Evolutionary conservation across 495 filamentous ascomycete species (phyloP), one percentile per base, ranked within the genome.

Genomic region (Tetracladium marchalianum): DNA sequence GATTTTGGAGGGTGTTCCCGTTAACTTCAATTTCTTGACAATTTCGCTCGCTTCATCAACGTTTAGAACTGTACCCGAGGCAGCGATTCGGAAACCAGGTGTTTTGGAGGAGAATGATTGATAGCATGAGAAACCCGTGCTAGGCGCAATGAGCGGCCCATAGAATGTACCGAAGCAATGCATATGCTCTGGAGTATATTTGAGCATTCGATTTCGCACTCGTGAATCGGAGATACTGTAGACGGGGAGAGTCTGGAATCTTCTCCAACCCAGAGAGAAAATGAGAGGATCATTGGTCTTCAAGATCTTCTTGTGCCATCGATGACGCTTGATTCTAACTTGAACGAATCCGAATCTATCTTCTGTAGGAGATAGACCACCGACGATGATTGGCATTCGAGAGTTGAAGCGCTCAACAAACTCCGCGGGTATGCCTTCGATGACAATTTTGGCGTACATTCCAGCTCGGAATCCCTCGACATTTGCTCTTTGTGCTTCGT

Each of bases 291-390:
- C 92, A 53, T 90, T 94, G 13, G 87, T 95, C 67, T 98, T 98
- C 51, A 98, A 70, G 46, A 96, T 96, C 72, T 89, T 95, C 77
- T 97, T 96, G 62, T 97, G 92, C 93, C 93, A 98, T 52, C 92
- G 76, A 60, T 98, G 92, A 47, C 85, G 75, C 75, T 96, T 96
- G 70, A 98, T 96, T 33, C 93, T 78, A 41, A 96, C 77, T 63
- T 96, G 92, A 11, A 97, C 82, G 55, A 87, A 96, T 2, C 93
- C 92, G 60, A 94, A 95, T 11, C 92, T 80, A 63, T 96, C 88
- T 63, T 98, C 92, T 0, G 89, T 94, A 8, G 93, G 75, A 34
- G 87, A 79, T 35, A 98, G 71, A 39, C 92, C 92, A 38, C 92
- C 92, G 35, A 97, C 72, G 40, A 98, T 78, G 52, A 98, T 75